These are phyloP conservation scores for Aspergillus pseudonomiae DNA, from an alignment of 2,329 filamentous ascomycete species.

Conservation along the genomic window DNA sequence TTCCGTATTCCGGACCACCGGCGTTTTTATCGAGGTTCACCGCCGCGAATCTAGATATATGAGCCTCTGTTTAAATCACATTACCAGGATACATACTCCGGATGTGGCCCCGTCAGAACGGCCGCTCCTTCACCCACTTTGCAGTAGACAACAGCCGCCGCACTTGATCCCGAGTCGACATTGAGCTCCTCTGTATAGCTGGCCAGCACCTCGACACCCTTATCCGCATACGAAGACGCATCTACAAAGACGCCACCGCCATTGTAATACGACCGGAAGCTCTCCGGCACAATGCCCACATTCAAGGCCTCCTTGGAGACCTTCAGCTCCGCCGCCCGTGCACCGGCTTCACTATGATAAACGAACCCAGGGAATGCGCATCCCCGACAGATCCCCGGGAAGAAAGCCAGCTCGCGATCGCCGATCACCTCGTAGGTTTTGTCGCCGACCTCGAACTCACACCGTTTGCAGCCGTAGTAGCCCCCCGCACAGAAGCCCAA, in stretches of 20 bases:
- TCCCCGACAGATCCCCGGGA: conserved; percentile 81
- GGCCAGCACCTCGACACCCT: conserved; percentile 79
- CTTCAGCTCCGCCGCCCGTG: conserved; percentile 69
- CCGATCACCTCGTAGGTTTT: conserved; percentile 82
- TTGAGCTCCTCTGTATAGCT: conserved; percentile 74
- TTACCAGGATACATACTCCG: conserved; percentile 66
- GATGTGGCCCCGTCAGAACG: conserved; percentile 84
- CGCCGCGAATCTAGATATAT: conserved; percentile 70
- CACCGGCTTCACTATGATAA: conserved; percentile 85
- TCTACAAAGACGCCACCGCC: conserved; percentile 93
- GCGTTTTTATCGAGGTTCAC: conserved; percentile 72
- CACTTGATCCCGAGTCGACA: conserved; percentile 72
- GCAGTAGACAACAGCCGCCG: conserved; percentile 81
- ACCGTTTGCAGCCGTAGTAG: conserved; percentile 80
- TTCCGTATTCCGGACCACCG: conserved; percentile 68
- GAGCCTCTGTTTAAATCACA: background rate
- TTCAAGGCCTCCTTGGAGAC: conserved; percentile 65
- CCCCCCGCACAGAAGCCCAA: conserved; percentile 93
- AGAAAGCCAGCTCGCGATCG: conserved; percentile 82
- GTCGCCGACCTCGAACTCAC: conserved; percentile 91
- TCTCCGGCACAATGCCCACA: conserved; percentile 57
- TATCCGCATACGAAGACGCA: conserved; percentile 62
- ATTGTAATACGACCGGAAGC: conserved; percentile 84
- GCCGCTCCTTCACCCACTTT: conserved; percentile 79
- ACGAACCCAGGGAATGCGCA: conserved; percentile 87